Percentiles rank a stretch among this genome's conserved stretches.
phyloP scores from a whole-genome alignment of 164 flowering plant genomes.

The Tetrastigma voinierianum region DNA sequence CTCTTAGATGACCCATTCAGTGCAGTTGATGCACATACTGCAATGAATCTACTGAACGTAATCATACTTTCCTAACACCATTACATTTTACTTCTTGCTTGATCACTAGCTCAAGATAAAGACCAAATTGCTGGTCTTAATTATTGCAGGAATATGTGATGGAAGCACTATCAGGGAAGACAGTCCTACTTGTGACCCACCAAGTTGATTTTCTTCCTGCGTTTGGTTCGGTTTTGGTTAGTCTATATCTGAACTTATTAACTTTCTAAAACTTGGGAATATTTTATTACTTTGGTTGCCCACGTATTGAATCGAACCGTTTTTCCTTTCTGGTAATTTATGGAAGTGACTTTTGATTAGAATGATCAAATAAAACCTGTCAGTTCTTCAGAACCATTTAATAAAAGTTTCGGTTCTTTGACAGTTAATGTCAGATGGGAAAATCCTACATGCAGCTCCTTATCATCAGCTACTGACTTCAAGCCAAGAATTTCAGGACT shows the following conservation, averaged over 20 bases:
- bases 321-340: background rate
- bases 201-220: slow-evolving; percentile 59
- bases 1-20: slow-evolving; percentile 39
- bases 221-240: slow-evolving; percentile 38
- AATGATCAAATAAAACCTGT: background rate
- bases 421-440: slow-evolving; percentile 50
- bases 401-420: slow-evolving; percentile 2
- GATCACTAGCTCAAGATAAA: background rate
- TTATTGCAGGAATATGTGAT: slow-evolving; percentile 45
- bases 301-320: too few species aligned
- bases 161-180: slow-evolving; percentile 40
- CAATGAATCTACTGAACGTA: slow-evolving; percentile 35
- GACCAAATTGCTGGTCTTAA: background rate
- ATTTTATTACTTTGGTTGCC: too few species aligned
- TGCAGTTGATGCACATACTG: slow-evolving; percentile 43
- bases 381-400: background rate
- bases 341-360: background rate
- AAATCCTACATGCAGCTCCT: slow-evolving; percentile 34
- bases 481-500: slow-evolving; percentile 39
- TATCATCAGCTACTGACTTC: slow-evolving; percentile 30
- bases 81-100: background rate
- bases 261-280: background rate
- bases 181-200: slow-evolving; percentile 50
- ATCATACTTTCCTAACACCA: background rate
- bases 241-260: background rate